Evolutionary conservation across 2,329 filamentous ascomycete genomes (phyloP), one percentile per base, ranked within the genome.

Genomic region (Scedosporium boydii): DNA sequence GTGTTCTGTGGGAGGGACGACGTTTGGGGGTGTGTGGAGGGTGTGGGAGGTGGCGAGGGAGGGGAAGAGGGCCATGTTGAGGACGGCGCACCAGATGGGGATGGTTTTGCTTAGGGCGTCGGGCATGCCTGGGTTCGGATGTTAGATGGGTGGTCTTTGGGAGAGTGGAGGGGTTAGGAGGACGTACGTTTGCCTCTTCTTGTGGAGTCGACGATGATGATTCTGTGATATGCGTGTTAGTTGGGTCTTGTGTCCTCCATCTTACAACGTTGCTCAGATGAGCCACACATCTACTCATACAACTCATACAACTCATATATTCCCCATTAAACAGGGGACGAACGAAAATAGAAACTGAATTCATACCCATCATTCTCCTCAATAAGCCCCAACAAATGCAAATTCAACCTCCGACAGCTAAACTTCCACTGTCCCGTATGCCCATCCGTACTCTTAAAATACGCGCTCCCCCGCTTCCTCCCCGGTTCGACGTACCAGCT

Each of bases 361-460:
- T 16, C 79, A 63, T 74, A 91, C 82, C 92, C 92, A 68, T 89
- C 85, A 73, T 84, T 71, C 62, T 77, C 70, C 64, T 82, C 85
- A 62, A 93, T 81, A 48, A 93, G 69, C 41, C 86, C 81, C 59
- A 97, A 73, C 16, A 98, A 72, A 66, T 96, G 90, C 68, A 96
- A 71, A 71, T 99, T 99, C 69, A 98, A 75, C 66, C 95, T 81
- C 65, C 95, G 79, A 23, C 88, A 83, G 74, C 90, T 96, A 71
- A 98, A 96, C 65, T 87, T 84, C 95, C 95, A 99, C 70, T 96
- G 87, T 7, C 90, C 87, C 60, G 87, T 86, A 73, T 99, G 95
- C 1, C 95, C 95, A 76, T 99, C 95, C 1, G 95, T 99, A 75
- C 91, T 96, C 80, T 99, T 99, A 77, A 98, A 99, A 75, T 98